phyloP scores from a whole-genome alignment of 139 green algal genomes.

The Volvox reticuliferus region DNA sequence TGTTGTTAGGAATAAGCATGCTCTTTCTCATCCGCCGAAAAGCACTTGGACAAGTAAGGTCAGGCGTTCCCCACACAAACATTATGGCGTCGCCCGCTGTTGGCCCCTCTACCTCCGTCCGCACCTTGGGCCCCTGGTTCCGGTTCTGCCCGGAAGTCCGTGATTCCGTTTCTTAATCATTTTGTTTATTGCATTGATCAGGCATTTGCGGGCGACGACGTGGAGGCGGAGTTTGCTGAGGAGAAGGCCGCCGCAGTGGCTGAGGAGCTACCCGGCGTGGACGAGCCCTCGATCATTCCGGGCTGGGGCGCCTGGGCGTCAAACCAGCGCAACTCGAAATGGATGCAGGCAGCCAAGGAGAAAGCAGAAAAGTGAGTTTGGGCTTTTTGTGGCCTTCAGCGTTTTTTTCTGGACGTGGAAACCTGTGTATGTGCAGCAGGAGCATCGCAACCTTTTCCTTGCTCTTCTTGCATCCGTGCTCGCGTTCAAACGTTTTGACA shows the following conservation, averaged over 20 bases:
- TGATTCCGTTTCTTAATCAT: too few relatives aligned
- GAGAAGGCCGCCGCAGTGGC: slow-evolving; percentile 88
- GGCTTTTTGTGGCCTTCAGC: too few relatives aligned
- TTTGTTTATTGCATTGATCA: background rate
- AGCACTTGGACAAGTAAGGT: too few relatives aligned
- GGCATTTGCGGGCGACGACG: slow-evolving; percentile 94
- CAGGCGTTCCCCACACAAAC: too few relatives aligned
- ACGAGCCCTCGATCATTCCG: slow-evolving; percentile 78
- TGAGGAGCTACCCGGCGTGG: slow-evolving; percentile 84
- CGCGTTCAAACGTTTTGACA: background rate
- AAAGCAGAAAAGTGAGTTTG: slow-evolving; percentile 74
- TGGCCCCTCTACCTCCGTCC: too few relatives aligned
- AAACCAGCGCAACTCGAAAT: slow-evolving; percentile 82
- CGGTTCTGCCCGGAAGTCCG: too few relatives aligned
- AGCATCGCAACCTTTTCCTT: background rate
- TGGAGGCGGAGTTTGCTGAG: slow-evolving; percentile 90
- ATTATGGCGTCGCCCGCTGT: too few relatives aligned
- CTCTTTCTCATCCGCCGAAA: too few relatives aligned
- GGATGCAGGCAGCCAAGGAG: slow-evolving; percentile 74
- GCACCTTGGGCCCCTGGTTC: too few relatives aligned
- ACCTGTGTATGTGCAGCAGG: too few relatives aligned
- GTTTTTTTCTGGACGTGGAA: too few relatives aligned
- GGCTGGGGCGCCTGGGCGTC: slow-evolving; percentile 93
- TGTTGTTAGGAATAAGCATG: too few relatives aligned
- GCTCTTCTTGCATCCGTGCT: background rate